Base-by-base conservation (phyloP, 805 yeast genomes). In the Cyberlindnera amylophila region DNA sequence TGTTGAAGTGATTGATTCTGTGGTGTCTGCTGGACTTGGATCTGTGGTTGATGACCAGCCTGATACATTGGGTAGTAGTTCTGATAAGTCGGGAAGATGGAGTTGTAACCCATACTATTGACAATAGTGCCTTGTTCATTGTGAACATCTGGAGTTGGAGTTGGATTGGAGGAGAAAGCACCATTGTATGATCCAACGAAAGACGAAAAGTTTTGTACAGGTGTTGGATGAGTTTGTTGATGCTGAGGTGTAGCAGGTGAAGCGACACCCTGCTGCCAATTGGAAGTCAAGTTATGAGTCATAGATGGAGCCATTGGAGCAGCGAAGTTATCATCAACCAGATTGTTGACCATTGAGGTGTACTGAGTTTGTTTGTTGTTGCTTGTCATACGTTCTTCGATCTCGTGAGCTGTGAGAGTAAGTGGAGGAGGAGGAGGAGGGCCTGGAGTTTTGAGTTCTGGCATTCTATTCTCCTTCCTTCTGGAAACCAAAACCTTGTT, bases 51-150 rank as follows among this genome's bases (percentile, higher is more conserved):
- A 13, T 6, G 35, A 4, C 16, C 24, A 12, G 15, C 19, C 24
- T 21, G 38, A 17, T 45, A 41, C 21, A 31, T 26, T n/a, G 46
- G 46, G 16, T 31, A 34, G 34, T 42, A 43, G 29, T 36, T 41
- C 19, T 38, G 45, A 17, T 40, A 46, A 11, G 41, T 6, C 13
- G 45, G 37, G 36, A 44, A 40, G n/a, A 28, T 33, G 24, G 34
- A 4, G 34, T 30, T n/a, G 29, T 23, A 32, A 14, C n/a, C 8
- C 5, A n/a, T 17, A 26, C 29, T 18, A 19, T 31, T 31, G 13
- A 6, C 23, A 9, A 15, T 17, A 14, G 26, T 11, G 18, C 16
- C n/a, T 16, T 27, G 27, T 13, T 9, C 10, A 24, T 16, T n/a
- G 19, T 6, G 14, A 17, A 14, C 29, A 13, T 18, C 9, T 14